Evolutionary conservation across 805 yeast genomes (phyloP).

Genomic region (Cyberlindnera misumaiensis): DNA sequence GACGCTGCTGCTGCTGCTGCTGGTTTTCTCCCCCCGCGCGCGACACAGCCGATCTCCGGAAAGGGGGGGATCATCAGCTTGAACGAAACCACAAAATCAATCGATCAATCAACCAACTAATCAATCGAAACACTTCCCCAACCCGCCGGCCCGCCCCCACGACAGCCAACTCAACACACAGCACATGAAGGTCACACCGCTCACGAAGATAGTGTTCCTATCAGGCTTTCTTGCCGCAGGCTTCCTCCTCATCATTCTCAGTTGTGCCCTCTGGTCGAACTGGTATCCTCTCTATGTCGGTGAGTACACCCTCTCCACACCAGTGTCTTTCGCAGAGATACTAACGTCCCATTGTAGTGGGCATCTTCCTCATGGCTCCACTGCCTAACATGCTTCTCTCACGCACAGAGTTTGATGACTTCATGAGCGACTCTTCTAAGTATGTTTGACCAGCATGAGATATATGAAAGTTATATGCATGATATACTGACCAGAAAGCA

Average conservation of each 20-base stretch:
- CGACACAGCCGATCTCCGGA: no score
- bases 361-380: constrained; percentile 64
- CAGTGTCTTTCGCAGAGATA: neutral
- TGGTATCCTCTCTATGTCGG: constrained; percentile 84
- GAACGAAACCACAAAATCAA: no score
- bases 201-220: constrained; percentile 71
- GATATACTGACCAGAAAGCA: constrained; percentile 11
- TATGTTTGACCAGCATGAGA: constrained; percentile 16
- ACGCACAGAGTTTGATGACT: constrained; percentile 42
- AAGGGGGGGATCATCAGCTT: no score
- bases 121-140: no score
- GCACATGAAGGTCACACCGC: constrained; percentile 39
- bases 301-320: constrained; percentile 22
- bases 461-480: no score
- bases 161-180: no score
- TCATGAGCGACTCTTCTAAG: constrained; percentile 49
- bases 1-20: no score
- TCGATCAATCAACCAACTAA: no score
- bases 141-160: no score
- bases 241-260: constrained; percentile 77
- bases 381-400: constrained; percentile 59
- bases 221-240: constrained; percentile 82
- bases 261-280: constrained; percentile 82
- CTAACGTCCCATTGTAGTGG: constrained; percentile 28
- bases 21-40: no score